Evolutionary conservation across 331 rosid species (phyloP), one percentile per base, ranked within the genome.

Genomic region (Cydonia oblonga): DNA sequence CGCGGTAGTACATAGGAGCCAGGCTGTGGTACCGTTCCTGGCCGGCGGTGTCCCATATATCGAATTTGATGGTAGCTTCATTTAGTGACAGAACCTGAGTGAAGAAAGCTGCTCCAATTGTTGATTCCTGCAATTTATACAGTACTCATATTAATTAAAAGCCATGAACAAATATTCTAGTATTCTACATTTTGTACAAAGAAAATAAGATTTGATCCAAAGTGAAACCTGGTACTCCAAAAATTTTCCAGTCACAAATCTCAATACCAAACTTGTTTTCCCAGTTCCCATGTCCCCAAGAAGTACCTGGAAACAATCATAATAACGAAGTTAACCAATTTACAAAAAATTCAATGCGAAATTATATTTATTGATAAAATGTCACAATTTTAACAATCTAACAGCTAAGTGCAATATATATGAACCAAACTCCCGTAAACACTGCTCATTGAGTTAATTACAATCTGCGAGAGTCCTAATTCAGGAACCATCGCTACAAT

Each of bases 11-110:
- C 97, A 92, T 92, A 9, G 97, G 97, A 74, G 97, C 97, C 84
- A 92, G 83, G 81, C 97, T 92, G 69, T 92, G 97, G 80, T 92
- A 92, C 25, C 97, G 60, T 68, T 92, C 97, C 69, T 92, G 97
- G 40, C 97, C 97, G 40, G 97, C 97, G 5, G 97, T 92, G 84
- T 92, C 97, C 97, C 97, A 92, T 75, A 92, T 92, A 74, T 92
- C 97, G 73, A 89, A 92, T 78, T 92, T 92, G 29, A 92, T 83
- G 10, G 88, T 92, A 26, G 86, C 93, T 74, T 92, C 96, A 68
- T 86, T 92, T 18, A 92, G 32, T 20, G 97, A 87, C 87, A 92
- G 66, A 15, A 85, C 93, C 78, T 89, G 97, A 18, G 96, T 86
- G 80, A 92, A 92, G 78, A 92, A 92, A 18, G 97, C 97, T 25